A percentile compares a stretch with the other conserved stretches of the same genome.
Conservation (phyloP, 129 eudicot species). For the Chrysanthemum lavandulifolium region DNA sequence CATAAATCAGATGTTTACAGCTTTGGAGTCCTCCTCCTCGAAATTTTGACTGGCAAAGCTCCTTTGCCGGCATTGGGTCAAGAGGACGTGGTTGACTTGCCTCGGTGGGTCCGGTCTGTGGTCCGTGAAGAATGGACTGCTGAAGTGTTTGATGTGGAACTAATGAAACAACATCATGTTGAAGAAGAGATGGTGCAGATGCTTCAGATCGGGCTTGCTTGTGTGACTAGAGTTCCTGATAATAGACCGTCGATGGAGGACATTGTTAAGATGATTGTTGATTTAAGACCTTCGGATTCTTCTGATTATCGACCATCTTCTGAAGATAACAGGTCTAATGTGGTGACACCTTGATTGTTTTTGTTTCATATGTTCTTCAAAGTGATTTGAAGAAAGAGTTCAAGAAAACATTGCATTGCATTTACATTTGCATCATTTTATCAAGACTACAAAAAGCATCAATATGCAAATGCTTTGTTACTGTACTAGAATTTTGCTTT, state of each 20-base stretch:
- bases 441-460: neutral
- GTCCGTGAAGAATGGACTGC: constrained; percentile 97
- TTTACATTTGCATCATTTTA: constrained; percentile 14
- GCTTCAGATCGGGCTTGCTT: constrained; percentile 83
- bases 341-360: constrained; percentile 54
- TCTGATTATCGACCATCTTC: constrained; percentile 58
- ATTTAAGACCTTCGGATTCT: constrained; percentile 51
- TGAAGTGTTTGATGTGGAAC: constrained; percentile 79
- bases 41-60: constrained; percentile 76
- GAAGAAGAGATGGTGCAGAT: constrained; percentile 96
- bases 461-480: constrained; percentile 12
- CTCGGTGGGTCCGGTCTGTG: constrained; percentile 92
- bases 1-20: constrained; percentile 91
- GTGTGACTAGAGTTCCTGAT: constrained; percentile 66
- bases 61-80: constrained; percentile 56
- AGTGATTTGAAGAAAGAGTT: neutral
- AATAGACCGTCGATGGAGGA: constrained; percentile 72
- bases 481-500: constrained; percentile 17
- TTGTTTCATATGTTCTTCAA: neutral
- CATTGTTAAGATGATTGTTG: constrained; percentile 71
- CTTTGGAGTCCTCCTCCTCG: constrained; percentile 86
- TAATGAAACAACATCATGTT: constrained; percentile 52
- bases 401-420: constrained; percentile 17
- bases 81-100: constrained; percentile 69
- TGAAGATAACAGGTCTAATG: constrained; percentile 72